phyloP scores from a whole-genome alignment of 257 asterid species.

The Ligustrum vulgare region DNA sequence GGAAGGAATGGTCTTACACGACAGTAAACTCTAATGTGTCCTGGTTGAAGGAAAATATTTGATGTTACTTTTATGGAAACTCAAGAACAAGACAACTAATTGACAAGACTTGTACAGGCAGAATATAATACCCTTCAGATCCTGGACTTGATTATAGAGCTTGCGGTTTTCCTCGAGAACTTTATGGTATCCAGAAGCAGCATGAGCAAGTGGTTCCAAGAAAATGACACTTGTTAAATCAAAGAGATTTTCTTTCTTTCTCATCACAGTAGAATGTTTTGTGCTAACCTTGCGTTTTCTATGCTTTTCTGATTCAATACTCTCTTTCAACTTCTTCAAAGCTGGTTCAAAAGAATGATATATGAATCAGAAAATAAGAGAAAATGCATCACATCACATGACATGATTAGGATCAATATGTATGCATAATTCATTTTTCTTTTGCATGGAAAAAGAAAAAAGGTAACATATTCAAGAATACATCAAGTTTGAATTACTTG shows the following conservation, averaged over 20 bases:
- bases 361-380: constrained; percentile 10
- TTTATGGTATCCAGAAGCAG: no score
- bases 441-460: neutral
- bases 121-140: no score
- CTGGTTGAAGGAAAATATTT: no score
- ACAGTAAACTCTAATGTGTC: no score
- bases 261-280: constrained; percentile 26
- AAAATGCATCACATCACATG: neutral
- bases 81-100: no score
- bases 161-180: no score
- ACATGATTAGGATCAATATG: neutral
- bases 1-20: no score
- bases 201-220: no score
- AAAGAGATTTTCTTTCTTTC: constrained; percentile 30
- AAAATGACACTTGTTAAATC: constrained; percentile 13
- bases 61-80: no score
- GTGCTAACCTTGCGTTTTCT: constrained; percentile 35
- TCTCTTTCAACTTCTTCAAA: constrained; percentile 69
- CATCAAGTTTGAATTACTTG: neutral
- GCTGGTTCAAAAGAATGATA: constrained; percentile 42
- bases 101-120: no score
- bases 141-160: no score
- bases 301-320: constrained; percentile 55
- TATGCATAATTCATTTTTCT: neutral
- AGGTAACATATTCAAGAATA: neutral